These are phyloP conservation scores for Corymbia maculata DNA, from an alignment of 345 rosid genomes.

Conservation along the genomic window DNA sequence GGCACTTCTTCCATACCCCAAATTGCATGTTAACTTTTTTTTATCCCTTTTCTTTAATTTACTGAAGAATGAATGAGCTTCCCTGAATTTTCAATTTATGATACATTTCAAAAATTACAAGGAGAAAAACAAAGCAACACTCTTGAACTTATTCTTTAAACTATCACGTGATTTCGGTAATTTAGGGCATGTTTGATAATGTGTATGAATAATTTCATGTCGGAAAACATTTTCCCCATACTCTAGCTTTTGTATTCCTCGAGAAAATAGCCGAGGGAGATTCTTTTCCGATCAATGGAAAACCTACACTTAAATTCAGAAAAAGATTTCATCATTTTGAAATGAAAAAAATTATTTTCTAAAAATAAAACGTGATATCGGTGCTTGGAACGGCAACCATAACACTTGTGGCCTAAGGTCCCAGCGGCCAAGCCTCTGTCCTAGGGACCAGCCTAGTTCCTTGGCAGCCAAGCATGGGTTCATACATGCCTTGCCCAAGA, in stretches of 20 bases:
- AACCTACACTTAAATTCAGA: neutral
- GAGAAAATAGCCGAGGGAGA: rapidly evolving
- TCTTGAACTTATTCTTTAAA: neutral
- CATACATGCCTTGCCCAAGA: neutral
- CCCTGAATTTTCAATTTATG: neutral
- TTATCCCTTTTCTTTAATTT: neutral
- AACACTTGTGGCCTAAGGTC: neutral
- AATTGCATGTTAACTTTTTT: neutral
- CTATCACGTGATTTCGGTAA: neutral
- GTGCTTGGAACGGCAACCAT: rapidly evolving
- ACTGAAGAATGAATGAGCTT: neutral
- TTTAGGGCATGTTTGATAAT: neutral
- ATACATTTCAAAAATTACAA: neutral
- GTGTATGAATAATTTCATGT: neutral
- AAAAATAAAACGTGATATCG: neutral
- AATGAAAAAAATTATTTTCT: neutral
- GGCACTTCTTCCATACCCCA: neutral
- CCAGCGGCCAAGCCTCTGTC: neutral
- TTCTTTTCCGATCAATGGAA: neutral
- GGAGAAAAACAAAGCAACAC: too few relatives aligned
- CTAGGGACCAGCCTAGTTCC: neutral
- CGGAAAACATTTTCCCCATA: neutral
- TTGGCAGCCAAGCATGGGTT: neutral
- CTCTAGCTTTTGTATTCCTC: neutral
- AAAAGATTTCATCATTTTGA: neutral